A percentile compares a stretch with the other conserved stretches of the same genome.
Conservation (phyloP, 2,329 filamentous ascomycete species). For the Tolypocladium ovalisporum region DNA sequence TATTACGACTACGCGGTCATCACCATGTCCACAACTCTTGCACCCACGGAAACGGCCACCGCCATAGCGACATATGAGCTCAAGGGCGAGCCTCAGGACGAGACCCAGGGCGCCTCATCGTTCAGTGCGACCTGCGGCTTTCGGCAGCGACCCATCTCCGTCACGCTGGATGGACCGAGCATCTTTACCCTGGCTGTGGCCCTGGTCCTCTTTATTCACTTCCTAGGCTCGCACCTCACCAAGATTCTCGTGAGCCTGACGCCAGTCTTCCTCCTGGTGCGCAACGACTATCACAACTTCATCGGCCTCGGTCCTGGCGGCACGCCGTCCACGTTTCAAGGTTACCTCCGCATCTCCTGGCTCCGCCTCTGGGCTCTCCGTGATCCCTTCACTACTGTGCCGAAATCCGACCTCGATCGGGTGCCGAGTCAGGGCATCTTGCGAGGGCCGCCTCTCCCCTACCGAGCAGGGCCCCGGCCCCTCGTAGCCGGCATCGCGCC, state of each 20-base stretch:
- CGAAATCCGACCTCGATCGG: conserved; percentile 37
- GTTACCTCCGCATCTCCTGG: conserved; percentile 64
- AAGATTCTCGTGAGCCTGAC: conserved; percentile 38
- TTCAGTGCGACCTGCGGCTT: conserved; percentile 11
- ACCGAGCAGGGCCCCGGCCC: conserved; percentile 53
- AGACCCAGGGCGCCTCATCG: neutral
- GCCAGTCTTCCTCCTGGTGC: conserved; percentile 40
- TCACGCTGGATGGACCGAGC: conserved; percentile 40
- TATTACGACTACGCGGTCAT: neutral
- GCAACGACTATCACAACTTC: conserved; percentile 66
- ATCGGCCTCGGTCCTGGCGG: conserved; percentile 70
- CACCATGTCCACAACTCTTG: conserved; percentile 16
- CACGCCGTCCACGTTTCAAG: conserved; percentile 60
- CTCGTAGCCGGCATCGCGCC: conserved; percentile 66
- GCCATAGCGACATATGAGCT: conserved; percentile 10
- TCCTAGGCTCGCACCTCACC: conserved; percentile 34
- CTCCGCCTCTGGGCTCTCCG: conserved; percentile 61
- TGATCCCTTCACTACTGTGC: conserved; percentile 56
- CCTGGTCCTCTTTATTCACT: conserved; percentile 41
- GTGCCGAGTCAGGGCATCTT: conserved; percentile 51
- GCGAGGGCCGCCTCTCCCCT: conserved; percentile 37
- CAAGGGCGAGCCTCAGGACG: conserved; percentile 1
- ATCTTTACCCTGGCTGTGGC: conserved; percentile 33
- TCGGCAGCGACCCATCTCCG: conserved; percentile 37
- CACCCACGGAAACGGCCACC: conserved; percentile 14